Conservation (phyloP, 2,329 filamentous ascomycete species). For the Diplodia sapinea region DNA sequence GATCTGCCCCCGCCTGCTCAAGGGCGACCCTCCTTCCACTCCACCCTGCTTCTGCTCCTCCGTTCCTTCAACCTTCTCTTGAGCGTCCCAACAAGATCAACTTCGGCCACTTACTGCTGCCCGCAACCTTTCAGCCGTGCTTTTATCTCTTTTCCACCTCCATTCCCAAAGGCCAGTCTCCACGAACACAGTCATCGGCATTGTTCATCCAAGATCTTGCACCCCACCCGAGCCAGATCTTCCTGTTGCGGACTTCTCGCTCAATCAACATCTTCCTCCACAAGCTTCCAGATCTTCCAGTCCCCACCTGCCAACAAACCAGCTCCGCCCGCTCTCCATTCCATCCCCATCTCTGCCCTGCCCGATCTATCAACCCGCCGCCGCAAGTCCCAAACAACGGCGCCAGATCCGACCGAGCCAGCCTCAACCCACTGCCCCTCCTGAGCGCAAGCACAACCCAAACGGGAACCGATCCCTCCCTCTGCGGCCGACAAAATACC, state of each 20-base stretch:
- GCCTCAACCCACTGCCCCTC: not conserved
- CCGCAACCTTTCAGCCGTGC: not conserved
- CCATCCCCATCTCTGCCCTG: not conserved
- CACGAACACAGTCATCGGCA: not conserved
- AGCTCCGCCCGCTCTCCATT: not conserved
- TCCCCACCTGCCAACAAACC: not conserved
- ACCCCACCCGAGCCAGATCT: not conserved
- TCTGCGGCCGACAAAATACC: too few relatives aligned
- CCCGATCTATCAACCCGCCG: not conserved
- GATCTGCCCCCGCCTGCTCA: not conserved
- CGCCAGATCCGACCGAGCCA: not conserved
- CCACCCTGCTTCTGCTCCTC: not conserved
- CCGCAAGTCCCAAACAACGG: not conserved
- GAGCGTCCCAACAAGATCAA: not conserved
- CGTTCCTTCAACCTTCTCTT: not conserved
- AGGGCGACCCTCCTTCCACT: not conserved
- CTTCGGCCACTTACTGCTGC: not conserved
- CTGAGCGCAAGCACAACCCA: not conserved
- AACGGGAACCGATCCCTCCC: not conserved
- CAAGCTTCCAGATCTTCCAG: not conserved
- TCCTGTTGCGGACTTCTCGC: not conserved
- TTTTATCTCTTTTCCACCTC: not conserved
- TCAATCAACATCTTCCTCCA: not conserved
- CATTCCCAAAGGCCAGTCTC: not conserved
- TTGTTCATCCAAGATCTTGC: not conserved